Evolutionary conservation across 345 rosid species (phyloP), one percentile per base, ranked within the genome.

Genomic region (Camelina laxa): DNA sequence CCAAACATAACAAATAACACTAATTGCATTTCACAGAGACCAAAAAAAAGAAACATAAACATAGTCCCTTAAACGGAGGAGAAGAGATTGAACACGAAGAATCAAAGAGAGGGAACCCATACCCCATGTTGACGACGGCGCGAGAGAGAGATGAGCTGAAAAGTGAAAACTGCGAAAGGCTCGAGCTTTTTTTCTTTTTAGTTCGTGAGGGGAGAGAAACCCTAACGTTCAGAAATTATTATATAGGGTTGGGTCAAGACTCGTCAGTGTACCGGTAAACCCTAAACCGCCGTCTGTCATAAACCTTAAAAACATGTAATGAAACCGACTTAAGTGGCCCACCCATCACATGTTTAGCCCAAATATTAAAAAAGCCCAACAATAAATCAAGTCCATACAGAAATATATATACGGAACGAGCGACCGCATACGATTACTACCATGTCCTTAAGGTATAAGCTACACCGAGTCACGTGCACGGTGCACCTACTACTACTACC

Each of bases 401-500:
- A n/a, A n/a, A 3, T 4, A 27, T 27, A 27, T 27, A 6, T 44
- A 61, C 21, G n/a, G 8, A 36, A 36, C 1, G 64, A 36, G 10
- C 24, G 10, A 59, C 27, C 44, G 24, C 27, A 44, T 20, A 16
- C 9, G 19, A 57, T 6, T 10, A 42, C 53, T 12, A 20, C 11
- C 30, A 60, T 38, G 16, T 59, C 44, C 22, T 24, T 41, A 9
- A 38, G 1, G 49, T 36, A 53, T 15, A 38, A 51, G 62, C 22
- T 15, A 22, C 24, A 6, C 64, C 49, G 35, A 49, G 75, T 78
- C 88, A 84, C 87, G 80, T 85, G 84, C 86, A 75, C 79, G 86
- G 82, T 84, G 85, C 85, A 75, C 79, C 62, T 62, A 75, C 60
- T 69, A 75, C 27, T 24, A 27, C 30, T 31, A 31, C 8, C 74